Conservation (phyloP, 805 yeast species). For the Candida pseudoglaebosa region DNA sequence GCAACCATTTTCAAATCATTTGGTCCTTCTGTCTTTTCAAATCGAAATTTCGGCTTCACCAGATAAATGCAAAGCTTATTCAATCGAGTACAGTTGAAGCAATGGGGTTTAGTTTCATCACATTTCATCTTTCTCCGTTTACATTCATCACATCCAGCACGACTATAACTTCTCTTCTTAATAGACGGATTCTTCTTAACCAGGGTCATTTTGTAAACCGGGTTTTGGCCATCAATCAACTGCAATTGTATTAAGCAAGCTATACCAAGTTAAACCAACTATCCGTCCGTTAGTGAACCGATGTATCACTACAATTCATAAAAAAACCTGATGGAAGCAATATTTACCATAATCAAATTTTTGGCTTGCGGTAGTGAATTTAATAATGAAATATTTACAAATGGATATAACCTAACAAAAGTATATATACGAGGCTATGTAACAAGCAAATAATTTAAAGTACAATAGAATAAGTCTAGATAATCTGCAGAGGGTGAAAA, state of each 20-base stretch:
- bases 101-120: slow-evolving; percentile 36
- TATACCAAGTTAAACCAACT: no score
- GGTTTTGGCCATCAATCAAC: no score
- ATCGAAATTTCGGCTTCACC: slow-evolving; percentile 11
- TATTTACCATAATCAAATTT: no score
- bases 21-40: slow-evolving; percentile 9
- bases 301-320: no score
- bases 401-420: neutral
- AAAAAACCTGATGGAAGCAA: no score
- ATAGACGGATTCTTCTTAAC: slow-evolving; percentile 8
- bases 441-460: neutral
- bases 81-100: slow-evolving; percentile 33
- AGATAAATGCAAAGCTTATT: slow-evolving; percentile 24
- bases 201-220: neutral
- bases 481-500: no score
- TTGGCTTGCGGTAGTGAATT: no score
- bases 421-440: neutral
- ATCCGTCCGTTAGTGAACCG: no score
- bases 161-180: slow-evolving; percentile 35
- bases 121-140: slow-evolving; percentile 42
- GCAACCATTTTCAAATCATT: neutral
- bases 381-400: no score
- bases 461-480: slow-evolving; percentile 1
- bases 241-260: no score
- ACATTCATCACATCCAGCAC: slow-evolving; percentile 42